phyloP scores from a whole-genome alignment of 306 rosid species.

The Rosa lucieae region DNA sequence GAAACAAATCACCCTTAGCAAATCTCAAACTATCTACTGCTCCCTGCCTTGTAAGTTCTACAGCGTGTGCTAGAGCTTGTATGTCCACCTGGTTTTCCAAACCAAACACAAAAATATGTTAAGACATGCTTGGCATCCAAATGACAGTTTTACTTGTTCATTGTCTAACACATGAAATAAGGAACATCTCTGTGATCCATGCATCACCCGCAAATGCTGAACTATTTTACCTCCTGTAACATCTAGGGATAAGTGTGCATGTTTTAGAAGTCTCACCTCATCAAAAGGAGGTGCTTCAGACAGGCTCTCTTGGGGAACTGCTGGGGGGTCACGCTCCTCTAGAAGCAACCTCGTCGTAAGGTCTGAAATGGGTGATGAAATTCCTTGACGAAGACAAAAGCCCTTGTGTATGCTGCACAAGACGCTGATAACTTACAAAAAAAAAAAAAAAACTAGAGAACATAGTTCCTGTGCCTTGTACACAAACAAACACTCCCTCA shows the following conservation, averaged over 20 bases:
- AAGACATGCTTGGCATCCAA: conserved; percentile 6
- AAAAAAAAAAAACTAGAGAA: neutral
- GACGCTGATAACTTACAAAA: neutral
- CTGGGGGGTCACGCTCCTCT: conserved; percentile 92
- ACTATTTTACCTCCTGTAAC: neutral
- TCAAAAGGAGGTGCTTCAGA: conserved; percentile 93
- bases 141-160: neutral
- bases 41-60: conserved; percentile 96
- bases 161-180: neutral
- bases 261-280: conserved; percentile 58
- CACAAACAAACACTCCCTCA: neutral
- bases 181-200: neutral
- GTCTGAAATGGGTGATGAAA: conserved; percentile 88
- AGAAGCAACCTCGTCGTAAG: conserved; percentile 90
- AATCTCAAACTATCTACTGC: conserved; percentile 97
- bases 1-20: conserved; percentile 86
- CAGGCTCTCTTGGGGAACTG: conserved; percentile 73
- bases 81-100: conserved; percentile 80
- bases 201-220: neutral
- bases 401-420: conserved; percentile 79
- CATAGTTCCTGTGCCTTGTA: neutral
- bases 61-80: conserved; percentile 99
- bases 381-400: conserved; percentile 90
- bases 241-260: neutral
- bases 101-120: conserved; percentile 27